These are phyloP conservation scores for Diaporthe vaccinii DNA, from an alignment of 2,329 filamentous ascomycete species.

Conservation along the genomic window DNA sequence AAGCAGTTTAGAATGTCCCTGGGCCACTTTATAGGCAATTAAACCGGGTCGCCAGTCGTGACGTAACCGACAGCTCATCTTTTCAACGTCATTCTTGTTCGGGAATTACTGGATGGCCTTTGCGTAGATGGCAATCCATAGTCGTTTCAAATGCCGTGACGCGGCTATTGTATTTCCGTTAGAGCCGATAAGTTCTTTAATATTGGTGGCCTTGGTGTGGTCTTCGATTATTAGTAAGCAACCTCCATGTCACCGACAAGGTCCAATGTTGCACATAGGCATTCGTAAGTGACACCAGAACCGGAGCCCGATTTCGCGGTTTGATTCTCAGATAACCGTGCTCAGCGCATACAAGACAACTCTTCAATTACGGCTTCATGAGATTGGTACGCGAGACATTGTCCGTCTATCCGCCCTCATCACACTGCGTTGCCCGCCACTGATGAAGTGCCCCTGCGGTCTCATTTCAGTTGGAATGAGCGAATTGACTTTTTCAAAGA, in stretches of 20 bases:
- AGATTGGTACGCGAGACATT: not conserved
- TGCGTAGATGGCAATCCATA: not conserved
- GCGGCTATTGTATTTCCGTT: conserved; percentile 12
- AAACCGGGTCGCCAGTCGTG: conserved; percentile 9
- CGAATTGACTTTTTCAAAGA: not conserved
- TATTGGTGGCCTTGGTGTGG: not conserved
- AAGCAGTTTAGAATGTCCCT: not conserved
- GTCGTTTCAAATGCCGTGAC: conserved; percentile 10
- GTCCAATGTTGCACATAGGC: not conserved
- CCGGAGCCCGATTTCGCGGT: not conserved
- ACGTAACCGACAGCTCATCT: conserved; percentile 22
- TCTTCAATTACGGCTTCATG: not conserved
- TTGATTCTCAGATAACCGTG: too few relatives aligned
- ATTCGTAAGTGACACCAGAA: not conserved
- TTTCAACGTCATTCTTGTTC: conserved; percentile 20
- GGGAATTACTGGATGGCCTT: conserved; percentile 8
- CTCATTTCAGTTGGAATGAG: not conserved
- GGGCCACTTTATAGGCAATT: not conserved
- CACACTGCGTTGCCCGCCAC: not conserved
- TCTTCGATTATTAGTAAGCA: not conserved
- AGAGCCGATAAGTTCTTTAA: not conserved
- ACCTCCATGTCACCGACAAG: not conserved
- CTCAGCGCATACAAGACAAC: not conserved
- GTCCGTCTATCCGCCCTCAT: not conserved
- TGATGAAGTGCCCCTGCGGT: not conserved